Base-by-base conservation (phyloP, 2,329 filamentous ascomycete species). In the Aciculosporium take region DNA sequence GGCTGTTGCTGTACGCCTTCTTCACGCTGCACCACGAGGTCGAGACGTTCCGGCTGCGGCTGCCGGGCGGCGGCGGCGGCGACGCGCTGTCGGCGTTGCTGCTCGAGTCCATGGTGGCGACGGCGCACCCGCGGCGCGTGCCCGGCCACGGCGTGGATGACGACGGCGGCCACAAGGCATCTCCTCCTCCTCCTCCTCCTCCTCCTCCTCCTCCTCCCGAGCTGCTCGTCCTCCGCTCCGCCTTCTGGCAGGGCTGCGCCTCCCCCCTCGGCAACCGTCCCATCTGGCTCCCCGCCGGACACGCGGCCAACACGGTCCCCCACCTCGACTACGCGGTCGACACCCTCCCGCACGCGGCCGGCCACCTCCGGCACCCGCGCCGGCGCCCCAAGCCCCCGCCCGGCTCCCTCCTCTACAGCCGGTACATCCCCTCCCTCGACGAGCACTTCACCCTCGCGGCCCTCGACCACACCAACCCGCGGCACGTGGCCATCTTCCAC, bases 401-500 rank as follows among this genome's bases (percentile, higher is more conserved):
- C 0, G 79, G 80, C 1, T 72, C 75, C 1, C 67, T 79, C 46
- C 69, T 82, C 49, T 87, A 87, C 67, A 84, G 79, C 53, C 77
- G 82, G 35, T 86, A 79, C 61, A 79, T 86, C 44, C 80, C 81
- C 5, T 74, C 84, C 49, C 66, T 87, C 29, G 67, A 76, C 43
- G 76, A 86, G 64, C 79, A 74, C 53, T 86, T 86, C 57, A 81
- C 78, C 44, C 78, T 86, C 60, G 66, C 79, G 35, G 77, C 73
- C 8, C 66, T 87, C 1, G 76, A 86, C 57, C 81, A 72, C 60
- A 52, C 65, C 37, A 65, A 82, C 53, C 53, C 65, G 0, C 65
- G 69, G 45, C 80, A 87, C 58, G 59, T 86, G 37, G 59, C 65
- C 18, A 66, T 84, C 7, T 86, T 87, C 66, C 76, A 86, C 61